These are phyloP conservation scores for Sphagnurus paluster DNA, from an alignment of 1,284 basidiomycete genomes.

Conservation along the genomic window DNA sequence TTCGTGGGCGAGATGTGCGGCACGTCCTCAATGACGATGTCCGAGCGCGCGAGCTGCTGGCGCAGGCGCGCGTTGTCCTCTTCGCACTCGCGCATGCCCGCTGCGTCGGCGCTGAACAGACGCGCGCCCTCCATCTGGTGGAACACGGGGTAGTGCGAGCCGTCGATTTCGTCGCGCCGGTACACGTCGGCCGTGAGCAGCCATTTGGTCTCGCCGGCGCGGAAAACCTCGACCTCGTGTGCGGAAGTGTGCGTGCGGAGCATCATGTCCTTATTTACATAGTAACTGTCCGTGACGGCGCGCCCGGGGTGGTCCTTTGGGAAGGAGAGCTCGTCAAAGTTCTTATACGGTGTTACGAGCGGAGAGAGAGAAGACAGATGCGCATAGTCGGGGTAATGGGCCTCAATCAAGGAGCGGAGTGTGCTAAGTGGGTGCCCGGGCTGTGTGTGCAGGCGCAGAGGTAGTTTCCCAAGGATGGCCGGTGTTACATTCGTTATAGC, in stretches of 20 bases:
- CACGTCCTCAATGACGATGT: slow-evolving; percentile 86
- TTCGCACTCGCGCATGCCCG: slow-evolving; percentile 58
- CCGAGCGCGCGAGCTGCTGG: slow-evolving; percentile 60
- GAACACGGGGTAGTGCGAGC: slow-evolving; percentile 96
- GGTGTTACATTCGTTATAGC: slow-evolving; percentile 84
- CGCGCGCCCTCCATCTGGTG: slow-evolving; percentile 98
- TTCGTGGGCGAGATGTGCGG: slow-evolving; percentile 76
- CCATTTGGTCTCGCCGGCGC: slow-evolving; percentile 78
- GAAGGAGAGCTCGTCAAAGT: slow-evolving; percentile 98
- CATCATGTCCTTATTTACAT: slow-evolving; percentile 89
- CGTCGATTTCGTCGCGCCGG: slow-evolving; percentile 97
- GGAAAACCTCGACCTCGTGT: slow-evolving; percentile 94
- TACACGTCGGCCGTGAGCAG: slow-evolving; percentile 98
- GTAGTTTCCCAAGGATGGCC: slow-evolving; percentile 78
- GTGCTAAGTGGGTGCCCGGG: slow-evolving; percentile 86
- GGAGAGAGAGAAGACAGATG: slow-evolving; percentile 79
- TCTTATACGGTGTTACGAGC: slow-evolving; percentile 87
- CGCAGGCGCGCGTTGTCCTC: slow-evolving; percentile 68
- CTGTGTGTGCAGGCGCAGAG: slow-evolving; percentile 72
- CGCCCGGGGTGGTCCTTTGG: slow-evolving; percentile 93
- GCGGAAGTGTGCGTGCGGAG: slow-evolving; percentile 97
- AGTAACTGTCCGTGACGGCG: slow-evolving; percentile 91
- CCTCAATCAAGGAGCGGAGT: slow-evolving; percentile 83
- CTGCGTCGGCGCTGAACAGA: slow-evolving; percentile 62
- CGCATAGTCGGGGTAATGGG: slow-evolving; percentile 74